Base-by-base conservation (phyloP, 148 eudicot species). In the Linanthus parryae region DNA sequence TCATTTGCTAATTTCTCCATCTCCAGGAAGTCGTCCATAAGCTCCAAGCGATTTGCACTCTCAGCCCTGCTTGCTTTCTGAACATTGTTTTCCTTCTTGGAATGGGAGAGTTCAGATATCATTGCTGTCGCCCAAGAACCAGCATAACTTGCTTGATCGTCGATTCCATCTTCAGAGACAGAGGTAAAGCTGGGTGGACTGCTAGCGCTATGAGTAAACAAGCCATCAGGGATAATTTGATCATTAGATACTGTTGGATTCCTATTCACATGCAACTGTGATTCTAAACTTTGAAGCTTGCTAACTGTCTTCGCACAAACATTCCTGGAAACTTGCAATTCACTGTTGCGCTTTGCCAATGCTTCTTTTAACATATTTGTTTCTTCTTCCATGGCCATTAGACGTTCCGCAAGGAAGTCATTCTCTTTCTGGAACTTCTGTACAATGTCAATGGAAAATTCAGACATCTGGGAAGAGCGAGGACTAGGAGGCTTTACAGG, bases 291-390 rank as follows among this genome's bases (percentile, higher is more conserved):
- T 60, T 79, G 96, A 57, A 92, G 90, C 64, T 84, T 87, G 73
- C 86, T 79, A 33, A 87, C 73, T 42, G 96, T 75, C 76, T 81
- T 84, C 10, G 96, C 95, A 62, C 77, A 92, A 43, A 82, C 65
- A 51, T 70, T 92, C 58, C 96, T 77, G n/a, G 91, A 82, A 54
- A 85, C 72, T 71, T 88, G 99, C 65, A 92, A 39, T 63, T 92
- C 99, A 48, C 84, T 84, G 52, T 84, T 92, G 44, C 95, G 81
- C 64, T 82, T 77, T 10, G 96, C 76, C 69, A 92, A 67, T 61
- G 99, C 96, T 70, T 92, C 99, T 74, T 88, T 88, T 56, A 92
- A 64, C 96, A 92, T 92, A 67, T 80, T 92, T 21, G 96, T 88
- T 70, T 92, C 99, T 66, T 92, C 99, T 62, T 88, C 99, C 96